Evolutionary conservation across 202 grass and related monocot genomes (phyloP), one percentile per base, ranked within the genome.

Genomic region (Miscanthus sacchariflorus): DNA sequence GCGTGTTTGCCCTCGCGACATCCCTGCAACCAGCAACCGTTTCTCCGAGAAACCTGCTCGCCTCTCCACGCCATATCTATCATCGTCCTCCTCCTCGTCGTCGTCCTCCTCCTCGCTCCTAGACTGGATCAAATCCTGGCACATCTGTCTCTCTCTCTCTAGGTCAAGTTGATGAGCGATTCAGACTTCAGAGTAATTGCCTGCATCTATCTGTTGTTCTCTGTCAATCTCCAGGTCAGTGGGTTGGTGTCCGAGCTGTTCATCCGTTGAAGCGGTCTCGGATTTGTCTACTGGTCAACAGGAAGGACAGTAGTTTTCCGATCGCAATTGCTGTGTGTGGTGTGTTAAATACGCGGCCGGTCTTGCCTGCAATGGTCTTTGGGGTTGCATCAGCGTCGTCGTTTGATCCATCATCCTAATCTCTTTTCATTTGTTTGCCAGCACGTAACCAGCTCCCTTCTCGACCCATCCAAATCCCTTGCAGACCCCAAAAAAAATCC

Each of bases 1-100:
- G 23, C 13, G 6, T 33, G 12, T 1, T 36, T 23, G 4, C 68
- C 50, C 36, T 49, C 12, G 12, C 39, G 25, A 36, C 61, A 59
- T 61, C 39, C 50, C 66, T 30, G 9, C 74, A 70, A 70, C 69
- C 42, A 43, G 52, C 50, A 87, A 90, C 91, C 50, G 81, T 78
- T 66, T 52, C 38, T 72, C 78, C 84, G 86, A 74, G 81, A 78
- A 76, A 78, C 73, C 66, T 82, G 70, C 72, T 61, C 59, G 4
- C 0, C 17, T 50, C 68, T 44, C 42, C 72, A 19, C 42, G 25
- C 21, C 61, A n/a, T 14, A 48, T 13, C 46, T 48, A 48, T 3
- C 46, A 14, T 48, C 46, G 46, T 48, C 45, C 15, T 35, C 11
- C 21, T 40, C 87, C 0, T 18, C 49, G 0, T n/a, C 19, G 2